A percentile compares a stretch with the other conserved stretches of the same genome.
These are phyloP conservation scores for Ophiosphaerella herpotricha DNA, from an alignment of 2,329 filamentous ascomycete genomes.

Conservation along the genomic window DNA sequence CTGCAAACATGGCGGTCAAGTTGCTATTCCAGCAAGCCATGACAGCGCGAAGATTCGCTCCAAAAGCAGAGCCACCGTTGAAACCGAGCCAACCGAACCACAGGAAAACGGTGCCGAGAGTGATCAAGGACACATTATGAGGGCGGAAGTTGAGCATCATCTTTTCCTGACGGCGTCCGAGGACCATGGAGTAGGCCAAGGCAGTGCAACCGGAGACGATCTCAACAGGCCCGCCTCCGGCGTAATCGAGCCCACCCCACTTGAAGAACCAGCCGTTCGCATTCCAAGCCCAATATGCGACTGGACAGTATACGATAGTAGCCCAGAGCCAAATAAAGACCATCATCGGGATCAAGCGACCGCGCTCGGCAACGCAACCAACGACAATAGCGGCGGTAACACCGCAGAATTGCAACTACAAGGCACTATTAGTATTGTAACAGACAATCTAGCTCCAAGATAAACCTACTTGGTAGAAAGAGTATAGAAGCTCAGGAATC, in stretches of 20 bases:
- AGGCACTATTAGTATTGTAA: conserved; percentile 14
- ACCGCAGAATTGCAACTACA: conserved; percentile 92
- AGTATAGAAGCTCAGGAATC: conserved; percentile 86
- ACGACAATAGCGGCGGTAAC: conserved; percentile 91
- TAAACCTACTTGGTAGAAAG: conserved; percentile 80
- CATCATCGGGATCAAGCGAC: conserved; percentile 89
- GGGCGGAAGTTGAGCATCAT: conserved; percentile 99
- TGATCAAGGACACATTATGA: conserved; percentile 97
- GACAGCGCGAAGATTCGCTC: conserved; percentile 88
- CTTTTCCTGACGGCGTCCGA: conserved; percentile 94
- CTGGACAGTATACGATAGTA: conserved; percentile 94
- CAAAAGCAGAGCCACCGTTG: conserved; percentile 94
- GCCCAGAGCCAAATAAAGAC: conserved; percentile 97
- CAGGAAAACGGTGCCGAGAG: conserved; percentile 90
- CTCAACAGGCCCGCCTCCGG: conserved; percentile 95
- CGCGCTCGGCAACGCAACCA: conserved; percentile 91
- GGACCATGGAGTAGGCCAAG: conserved; percentile 91
- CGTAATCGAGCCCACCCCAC: conserved; percentile 94
- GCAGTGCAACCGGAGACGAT: conserved; percentile 93
- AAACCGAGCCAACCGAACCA: conserved; percentile 99
- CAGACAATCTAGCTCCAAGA: neutral
- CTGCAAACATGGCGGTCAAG: conserved; percentile 87
- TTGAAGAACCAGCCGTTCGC: conserved; percentile 89
- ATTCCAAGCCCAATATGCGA: conserved; percentile 98
- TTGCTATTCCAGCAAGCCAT: conserved; percentile 99